Conservation (phyloP, 352 stramenopile species). For the Pythium apleroticum region DNA sequence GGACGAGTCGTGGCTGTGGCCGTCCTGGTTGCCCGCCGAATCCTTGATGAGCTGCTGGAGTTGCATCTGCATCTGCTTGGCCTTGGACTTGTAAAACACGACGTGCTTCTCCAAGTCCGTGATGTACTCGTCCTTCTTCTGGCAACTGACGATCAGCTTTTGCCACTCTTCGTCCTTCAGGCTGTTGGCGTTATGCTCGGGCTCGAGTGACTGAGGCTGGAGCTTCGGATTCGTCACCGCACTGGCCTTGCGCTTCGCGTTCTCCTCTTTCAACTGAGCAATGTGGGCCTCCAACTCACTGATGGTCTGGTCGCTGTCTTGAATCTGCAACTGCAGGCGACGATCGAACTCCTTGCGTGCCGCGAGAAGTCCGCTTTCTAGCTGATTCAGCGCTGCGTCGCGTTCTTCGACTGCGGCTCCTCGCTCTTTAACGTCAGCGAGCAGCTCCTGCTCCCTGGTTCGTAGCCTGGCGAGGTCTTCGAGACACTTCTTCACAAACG, state of each 20-base stretch:
- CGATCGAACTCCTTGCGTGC: slow-evolving; percentile 75
- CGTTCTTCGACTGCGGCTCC: slow-evolving; percentile 47
- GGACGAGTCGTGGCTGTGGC: slow-evolving; percentile 27
- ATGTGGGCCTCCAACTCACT: slow-evolving; percentile 47
- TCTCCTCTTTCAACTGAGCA: slow-evolving; percentile 28
- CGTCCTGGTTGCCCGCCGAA: slow-evolving; percentile 38
- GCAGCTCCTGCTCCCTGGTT: slow-evolving; percentile 45
- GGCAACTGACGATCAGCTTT: slow-evolving; percentile 59
- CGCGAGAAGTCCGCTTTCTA: slow-evolving; percentile 61
- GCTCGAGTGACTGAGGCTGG: slow-evolving; percentile 21
- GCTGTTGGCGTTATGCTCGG: slow-evolving; percentile 9
- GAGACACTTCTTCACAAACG: slow-evolving; percentile 49
- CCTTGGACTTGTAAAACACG: slow-evolving; percentile 86
- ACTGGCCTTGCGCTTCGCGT: slow-evolving; percentile 13
- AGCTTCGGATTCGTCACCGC: slow-evolving; percentile 9
- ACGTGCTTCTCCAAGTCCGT: slow-evolving; percentile 79
- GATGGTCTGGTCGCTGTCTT: slow-evolving; percentile 38
- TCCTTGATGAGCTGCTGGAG: slow-evolving; percentile 76
- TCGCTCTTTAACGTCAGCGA: slow-evolving; percentile 37
- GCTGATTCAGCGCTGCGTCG: slow-evolving; percentile 45
- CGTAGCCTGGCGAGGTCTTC: slow-evolving; percentile 54
- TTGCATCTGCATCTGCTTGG: slow-evolving; percentile 84
- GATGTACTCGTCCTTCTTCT: slow-evolving; percentile 88
- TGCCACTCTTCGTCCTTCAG: slow-evolving; percentile 61
- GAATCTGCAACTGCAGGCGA: slow-evolving; percentile 47